These are phyloP conservation scores for Podospora australis DNA, from an alignment of 495 filamentous ascomycete species.

Conservation along the genomic window DNA sequence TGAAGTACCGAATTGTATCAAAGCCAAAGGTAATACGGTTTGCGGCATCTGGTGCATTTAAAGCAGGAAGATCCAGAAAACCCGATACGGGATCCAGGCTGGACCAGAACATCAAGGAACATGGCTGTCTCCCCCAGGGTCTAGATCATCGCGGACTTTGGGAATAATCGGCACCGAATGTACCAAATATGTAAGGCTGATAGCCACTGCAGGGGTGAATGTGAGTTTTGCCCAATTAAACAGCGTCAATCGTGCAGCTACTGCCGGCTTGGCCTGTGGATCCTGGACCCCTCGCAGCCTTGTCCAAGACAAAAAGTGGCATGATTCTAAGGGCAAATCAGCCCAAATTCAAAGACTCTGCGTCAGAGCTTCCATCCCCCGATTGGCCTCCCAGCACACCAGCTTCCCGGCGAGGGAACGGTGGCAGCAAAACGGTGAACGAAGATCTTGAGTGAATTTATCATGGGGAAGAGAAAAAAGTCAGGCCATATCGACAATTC, in stretches of 20 bases:
- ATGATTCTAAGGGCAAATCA: conserved; percentile 29
- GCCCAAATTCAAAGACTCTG: conserved; percentile 23
- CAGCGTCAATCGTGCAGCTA: conserved; percentile 13
- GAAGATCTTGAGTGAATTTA: conserved; percentile 12
- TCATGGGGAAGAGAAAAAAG: conserved; percentile 3
- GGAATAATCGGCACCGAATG: neutral
- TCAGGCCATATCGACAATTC: conserved; percentile 27
- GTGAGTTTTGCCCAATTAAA: conserved; percentile 15
- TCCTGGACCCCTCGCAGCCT: conserved; percentile 13
- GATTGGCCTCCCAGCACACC: conserved; percentile 22
- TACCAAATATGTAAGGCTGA: conserved; percentile 18
- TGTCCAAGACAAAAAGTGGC: conserved; percentile 28
- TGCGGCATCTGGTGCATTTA: neutral
- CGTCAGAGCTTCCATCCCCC: conserved; percentile 22
- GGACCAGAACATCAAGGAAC: conserved; percentile 3
- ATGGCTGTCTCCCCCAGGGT: conserved; percentile 2
- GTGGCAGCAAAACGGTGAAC: neutral
- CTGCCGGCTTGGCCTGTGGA: conserved; percentile 28
- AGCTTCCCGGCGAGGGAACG: neutral
- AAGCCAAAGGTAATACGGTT: too few species aligned
- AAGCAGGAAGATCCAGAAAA: conserved; percentile 8
- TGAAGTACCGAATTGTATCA: too few species aligned
- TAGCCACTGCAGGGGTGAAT: conserved; percentile 13
- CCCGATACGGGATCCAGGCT: neutral
- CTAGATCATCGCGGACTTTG: conserved; percentile 15